These are phyloP conservation scores for Meira nashicola DNA, from an alignment of 1,284 basidiomycete genomes.

Conservation along the genomic window DNA sequence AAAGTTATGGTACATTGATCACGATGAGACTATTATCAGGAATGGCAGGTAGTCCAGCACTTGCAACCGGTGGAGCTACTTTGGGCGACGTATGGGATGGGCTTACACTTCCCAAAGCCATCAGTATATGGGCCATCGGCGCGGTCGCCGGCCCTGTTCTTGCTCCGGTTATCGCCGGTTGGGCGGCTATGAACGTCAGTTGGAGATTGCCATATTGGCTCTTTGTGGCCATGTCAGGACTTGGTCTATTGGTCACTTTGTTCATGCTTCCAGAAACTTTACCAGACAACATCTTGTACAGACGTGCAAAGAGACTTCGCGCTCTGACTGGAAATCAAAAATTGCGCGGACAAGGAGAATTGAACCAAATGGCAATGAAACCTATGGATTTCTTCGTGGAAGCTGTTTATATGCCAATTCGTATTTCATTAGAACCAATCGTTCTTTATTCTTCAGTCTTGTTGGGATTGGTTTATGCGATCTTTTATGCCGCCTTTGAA, in stretches of 20 bases:
- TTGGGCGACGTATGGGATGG: conserved; percentile 32
- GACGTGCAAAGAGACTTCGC: conserved; percentile 20
- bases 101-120: conserved; percentile 16
- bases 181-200: conserved; percentile 20
- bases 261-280: conserved; percentile 26
- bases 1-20: conserved; percentile 23
- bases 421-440: conserved; percentile 24
- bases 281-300: conserved; percentile 18
- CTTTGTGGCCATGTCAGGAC: conserved; percentile 50
- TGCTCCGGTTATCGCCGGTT: conserved; percentile 38
- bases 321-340: conserved; percentile 11
- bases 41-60: conserved; percentile 33
- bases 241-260: conserved; percentile 26
- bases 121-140: conserved; percentile 27
- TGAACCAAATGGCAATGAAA: conserved; percentile 20
- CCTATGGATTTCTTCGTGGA: conserved; percentile 20
- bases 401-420: conserved; percentile 26
- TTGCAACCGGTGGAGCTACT: conserved; percentile 40
- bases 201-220: conserved; percentile 51
- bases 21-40: conserved; percentile 33
- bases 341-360: conserved; percentile 18
- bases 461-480: conserved; percentile 21
- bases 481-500: conserved; percentile 27
- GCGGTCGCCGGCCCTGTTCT: conserved; percentile 33
- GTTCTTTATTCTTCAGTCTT: conserved; percentile 20